A percentile compares a stretch with the other conserved stretches of the same genome.
Conservation (phyloP, 495 filamentous ascomycete species). For the Letharia lupina region DNA sequence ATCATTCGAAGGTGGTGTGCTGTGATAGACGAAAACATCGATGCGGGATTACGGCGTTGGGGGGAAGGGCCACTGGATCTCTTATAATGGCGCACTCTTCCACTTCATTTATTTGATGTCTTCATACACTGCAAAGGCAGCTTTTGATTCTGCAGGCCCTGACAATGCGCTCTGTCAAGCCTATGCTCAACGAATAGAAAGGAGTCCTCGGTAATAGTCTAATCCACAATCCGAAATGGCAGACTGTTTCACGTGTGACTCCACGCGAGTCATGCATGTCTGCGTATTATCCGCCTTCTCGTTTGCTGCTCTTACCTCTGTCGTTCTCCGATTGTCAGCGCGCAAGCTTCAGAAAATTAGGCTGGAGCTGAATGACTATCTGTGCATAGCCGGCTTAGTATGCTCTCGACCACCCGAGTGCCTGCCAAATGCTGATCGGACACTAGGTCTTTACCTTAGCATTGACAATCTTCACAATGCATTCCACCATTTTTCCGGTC, state of each 20-base stretch:
- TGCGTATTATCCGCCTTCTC: slow-evolving; percentile 14
- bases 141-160: too few relatives aligned
- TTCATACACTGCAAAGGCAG: too few relatives aligned
- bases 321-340: slow-evolving; percentile 13
- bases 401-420: neutral
- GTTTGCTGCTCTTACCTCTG: slow-evolving; percentile 7
- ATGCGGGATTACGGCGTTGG: neutral
- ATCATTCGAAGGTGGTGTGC: neutral
- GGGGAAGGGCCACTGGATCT: too few relatives aligned
- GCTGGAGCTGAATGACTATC: slow-evolving; percentile 17
- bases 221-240: neutral
- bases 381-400: slow-evolving; percentile 17
- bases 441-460: slow-evolving; percentile 12
- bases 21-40: neutral
- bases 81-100: too few relatives aligned
- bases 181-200: too few relatives aligned
- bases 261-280: slow-evolving; percentile 12
- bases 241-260: slow-evolving; percentile 6
- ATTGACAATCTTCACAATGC: slow-evolving; percentile 13
- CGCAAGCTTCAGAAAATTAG: slow-evolving; percentile 17
- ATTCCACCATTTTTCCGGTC: neutral
- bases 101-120: too few relatives aligned
- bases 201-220: too few relatives aligned
- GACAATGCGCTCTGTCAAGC: too few relatives aligned
- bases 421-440: neutral